Evolutionary conservation across 2,329 filamentous ascomycete genomes (phyloP).

Genomic region (Aspergillus ruber): DNA sequence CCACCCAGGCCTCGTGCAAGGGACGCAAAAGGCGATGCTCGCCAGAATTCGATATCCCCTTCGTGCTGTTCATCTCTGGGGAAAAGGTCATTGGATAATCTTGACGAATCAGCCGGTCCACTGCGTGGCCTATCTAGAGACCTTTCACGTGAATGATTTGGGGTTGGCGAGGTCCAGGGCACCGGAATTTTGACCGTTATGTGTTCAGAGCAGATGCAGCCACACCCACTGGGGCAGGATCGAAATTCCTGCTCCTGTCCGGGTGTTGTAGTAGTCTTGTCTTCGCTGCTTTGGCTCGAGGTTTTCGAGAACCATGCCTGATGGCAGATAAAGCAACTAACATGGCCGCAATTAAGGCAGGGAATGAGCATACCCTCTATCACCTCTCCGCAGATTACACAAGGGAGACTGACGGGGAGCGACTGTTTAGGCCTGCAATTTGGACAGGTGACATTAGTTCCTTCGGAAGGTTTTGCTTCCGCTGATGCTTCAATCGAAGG

Average conservation of each 20-base stretch:
- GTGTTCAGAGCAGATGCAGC: slow-evolving; percentile 40
- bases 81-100: slow-evolving; percentile 7
- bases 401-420: slow-evolving; percentile 31
- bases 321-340: slow-evolving; percentile 42
- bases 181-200: slow-evolving; percentile 26
- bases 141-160: slow-evolving; percentile 14
- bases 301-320: slow-evolving; percentile 33
- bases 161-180: slow-evolving; percentile 18
- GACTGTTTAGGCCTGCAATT: slow-evolving; percentile 30
- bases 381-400: slow-evolving; percentile 39
- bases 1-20: slow-evolving; percentile 38
- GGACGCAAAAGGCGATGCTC: slow-evolving; percentile 33
- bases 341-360: slow-evolving; percentile 43
- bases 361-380: slow-evolving; percentile 41
- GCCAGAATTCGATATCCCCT: slow-evolving; percentile 31
- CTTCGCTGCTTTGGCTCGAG: slow-evolving; percentile 7
- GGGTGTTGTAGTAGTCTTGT: slow-evolving; percentile 5
- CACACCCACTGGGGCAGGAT: slow-evolving; percentile 43
- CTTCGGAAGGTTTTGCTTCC: slow-evolving; percentile 15
- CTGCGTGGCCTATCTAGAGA: slow-evolving; percentile 8
- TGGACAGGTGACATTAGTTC: slow-evolving; percentile 23
- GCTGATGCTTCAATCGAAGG: slow-evolving; percentile 10
- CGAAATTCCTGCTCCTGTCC: slow-evolving; percentile 15
- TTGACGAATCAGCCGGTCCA: slow-evolving; percentile 8
- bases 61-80: slow-evolving; percentile 21